phyloP scores from a whole-genome alignment of 768 basidiomycete genomes.

The Hericium erinaceus region DNA sequence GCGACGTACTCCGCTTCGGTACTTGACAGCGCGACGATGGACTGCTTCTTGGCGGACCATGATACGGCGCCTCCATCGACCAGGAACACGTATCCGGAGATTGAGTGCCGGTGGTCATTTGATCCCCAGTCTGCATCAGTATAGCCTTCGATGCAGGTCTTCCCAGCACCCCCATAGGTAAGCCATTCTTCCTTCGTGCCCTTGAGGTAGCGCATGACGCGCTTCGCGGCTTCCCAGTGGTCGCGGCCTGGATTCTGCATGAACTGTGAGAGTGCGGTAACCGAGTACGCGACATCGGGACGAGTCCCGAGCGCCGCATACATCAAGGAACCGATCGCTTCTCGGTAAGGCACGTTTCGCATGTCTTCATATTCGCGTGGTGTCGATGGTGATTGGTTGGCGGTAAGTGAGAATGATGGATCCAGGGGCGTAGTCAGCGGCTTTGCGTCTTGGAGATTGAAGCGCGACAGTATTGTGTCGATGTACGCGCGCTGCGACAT shows the following conservation, averaged over 20 bases:
- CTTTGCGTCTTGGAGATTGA: conserved; percentile 16
- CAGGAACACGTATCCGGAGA: conserved; percentile 24
- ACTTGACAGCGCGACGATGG: conserved; percentile 28
- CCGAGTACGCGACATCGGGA: conserved; percentile 31
- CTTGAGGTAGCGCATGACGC: conserved; percentile 31
- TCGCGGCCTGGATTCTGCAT: conserved; percentile 20
- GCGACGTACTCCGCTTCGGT: conserved; percentile 40
- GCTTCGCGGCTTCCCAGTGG: conserved; percentile 31
- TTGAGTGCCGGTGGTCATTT: conserved; percentile 15
- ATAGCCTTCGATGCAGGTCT: conserved; percentile 6
- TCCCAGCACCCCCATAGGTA: conserved; percentile 7
- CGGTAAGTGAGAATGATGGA: background rate
- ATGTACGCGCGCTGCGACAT: conserved; percentile 23
- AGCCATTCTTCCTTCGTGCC: conserved; percentile 19
- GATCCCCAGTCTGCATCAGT: conserved; percentile 23
- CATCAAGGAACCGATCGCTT: conserved; percentile 26
- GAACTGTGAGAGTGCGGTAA: conserved; percentile 25
- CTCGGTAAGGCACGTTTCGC: conserved; percentile 15
- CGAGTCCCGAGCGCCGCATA: conserved; percentile 25
- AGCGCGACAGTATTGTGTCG: conserved; percentile 16
- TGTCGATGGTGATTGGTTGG: background rate
- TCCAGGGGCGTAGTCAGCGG: conserved; percentile 20
- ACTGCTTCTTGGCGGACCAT: conserved; percentile 34
- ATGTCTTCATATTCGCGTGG: background rate
- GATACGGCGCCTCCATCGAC: conserved; percentile 26